phyloP scores from a whole-genome alignment of 148 eudicot species.

The Arbutus unedo region DNA sequence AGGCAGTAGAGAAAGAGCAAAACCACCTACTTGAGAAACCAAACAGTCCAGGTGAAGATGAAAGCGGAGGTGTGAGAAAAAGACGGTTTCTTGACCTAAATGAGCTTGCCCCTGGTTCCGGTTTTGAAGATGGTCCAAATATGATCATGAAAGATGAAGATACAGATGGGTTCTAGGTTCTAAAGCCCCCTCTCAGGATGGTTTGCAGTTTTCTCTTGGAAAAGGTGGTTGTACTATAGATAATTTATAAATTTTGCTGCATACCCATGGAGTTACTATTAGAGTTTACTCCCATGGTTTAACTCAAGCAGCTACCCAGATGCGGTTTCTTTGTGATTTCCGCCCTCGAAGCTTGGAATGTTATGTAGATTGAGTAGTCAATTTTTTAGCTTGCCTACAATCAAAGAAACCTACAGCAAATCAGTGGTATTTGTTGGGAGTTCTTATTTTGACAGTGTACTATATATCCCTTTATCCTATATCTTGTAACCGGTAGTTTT shows the following conservation, averaged over 20 bases:
- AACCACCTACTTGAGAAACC: slow-evolving; percentile 22
- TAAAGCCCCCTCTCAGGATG: slow-evolving; percentile 7
- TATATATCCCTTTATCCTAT: slow-evolving; percentile 26
- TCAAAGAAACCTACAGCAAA: slow-evolving; percentile 12
- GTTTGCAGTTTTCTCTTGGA: neutral
- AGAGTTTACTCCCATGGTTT: slow-evolving; percentile 18
- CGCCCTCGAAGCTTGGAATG: slow-evolving; percentile 14
- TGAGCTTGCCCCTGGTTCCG: slow-evolving; percentile 84
- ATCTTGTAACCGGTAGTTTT: slow-evolving; percentile 19
- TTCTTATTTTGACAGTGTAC: slow-evolving; percentile 27
- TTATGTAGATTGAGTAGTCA: slow-evolving; percentile 30
- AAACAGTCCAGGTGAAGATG: slow-evolving; percentile 41
- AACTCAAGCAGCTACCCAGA: slow-evolving; percentile 6
- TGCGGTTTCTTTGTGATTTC: slow-evolving; percentile 24
- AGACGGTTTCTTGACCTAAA: slow-evolving; percentile 83
- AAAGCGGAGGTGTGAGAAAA: slow-evolving; percentile 33
- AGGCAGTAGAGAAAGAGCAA: slow-evolving; percentile 31
- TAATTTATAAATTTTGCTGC: slow-evolving; percentile 20
- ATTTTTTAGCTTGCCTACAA: slow-evolving; percentile 25
- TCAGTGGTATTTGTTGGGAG: slow-evolving; percentile 19
- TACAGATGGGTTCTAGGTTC: slow-evolving; percentile 36
- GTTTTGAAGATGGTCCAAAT: slow-evolving; percentile 74
- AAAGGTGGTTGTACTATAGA: slow-evolving; percentile 17
- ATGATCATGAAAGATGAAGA: slow-evolving; percentile 57
- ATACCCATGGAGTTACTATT: slow-evolving; percentile 15